These are phyloP conservation scores for Epichloe uncinata DNA, from an alignment of 2,329 filamentous ascomycete genomes.

Conservation along the genomic window DNA sequence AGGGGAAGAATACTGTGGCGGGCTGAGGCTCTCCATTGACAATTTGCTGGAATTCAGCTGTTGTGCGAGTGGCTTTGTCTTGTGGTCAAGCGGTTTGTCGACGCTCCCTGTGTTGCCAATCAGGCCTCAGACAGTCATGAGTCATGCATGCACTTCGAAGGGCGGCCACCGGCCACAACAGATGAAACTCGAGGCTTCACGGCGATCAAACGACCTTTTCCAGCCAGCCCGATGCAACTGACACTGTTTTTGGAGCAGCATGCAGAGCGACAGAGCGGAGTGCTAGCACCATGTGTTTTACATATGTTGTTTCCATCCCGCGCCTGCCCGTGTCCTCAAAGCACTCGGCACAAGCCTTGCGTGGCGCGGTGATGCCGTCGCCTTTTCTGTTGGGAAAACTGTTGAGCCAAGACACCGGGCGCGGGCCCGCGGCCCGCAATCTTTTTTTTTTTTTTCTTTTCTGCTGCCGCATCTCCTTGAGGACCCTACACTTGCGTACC, in stretches of 20 bases:
- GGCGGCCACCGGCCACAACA: too few relatives aligned
- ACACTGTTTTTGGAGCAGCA: too few relatives aligned
- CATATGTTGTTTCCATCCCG: too few relatives aligned
- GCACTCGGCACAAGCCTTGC: too few relatives aligned
- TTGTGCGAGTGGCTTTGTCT: not conserved
- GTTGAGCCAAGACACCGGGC: constrained; percentile 15
- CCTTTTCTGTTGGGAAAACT: constrained; percentile 25
- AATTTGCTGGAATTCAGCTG: not conserved
- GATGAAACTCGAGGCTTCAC: not conserved
- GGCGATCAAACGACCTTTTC: not conserved
- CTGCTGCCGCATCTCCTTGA: not conserved
- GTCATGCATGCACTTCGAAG: too few relatives aligned
- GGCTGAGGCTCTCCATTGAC: not conserved
- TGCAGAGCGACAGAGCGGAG: too few relatives aligned
- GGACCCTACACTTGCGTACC: too few relatives aligned
- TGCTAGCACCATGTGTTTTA: too few relatives aligned
- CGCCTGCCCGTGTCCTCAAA: too few relatives aligned
- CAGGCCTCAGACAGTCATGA: not conserved
- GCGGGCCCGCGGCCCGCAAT: not conserved
- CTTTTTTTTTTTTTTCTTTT: not conserved
- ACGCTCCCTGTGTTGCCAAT: not conserved
- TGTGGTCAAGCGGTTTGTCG: not conserved
- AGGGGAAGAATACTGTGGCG: not conserved
- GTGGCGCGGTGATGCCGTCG: not conserved
- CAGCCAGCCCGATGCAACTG: too few relatives aligned